Evolutionary conservation across 2,329 filamentous ascomycete species (phyloP), one percentile per base, ranked within the genome.

Genomic region (Microcyclospora tardicrescens): DNA sequence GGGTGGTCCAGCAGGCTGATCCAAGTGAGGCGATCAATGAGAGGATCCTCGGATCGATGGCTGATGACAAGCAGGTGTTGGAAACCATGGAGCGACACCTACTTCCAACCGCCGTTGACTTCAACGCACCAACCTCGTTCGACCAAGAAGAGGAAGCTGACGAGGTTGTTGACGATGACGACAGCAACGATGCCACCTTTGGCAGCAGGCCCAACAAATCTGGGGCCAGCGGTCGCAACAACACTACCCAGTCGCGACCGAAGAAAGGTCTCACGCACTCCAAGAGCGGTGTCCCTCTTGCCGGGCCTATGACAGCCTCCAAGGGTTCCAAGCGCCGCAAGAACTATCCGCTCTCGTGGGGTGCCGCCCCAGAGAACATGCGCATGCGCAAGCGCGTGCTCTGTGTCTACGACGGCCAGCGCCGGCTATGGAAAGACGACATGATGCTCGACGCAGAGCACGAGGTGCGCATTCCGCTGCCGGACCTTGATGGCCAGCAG

Each of bases 371-470:
- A 54, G 82, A 84, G 54, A 86, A 91, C 67, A 94, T 96, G 84
- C 93, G 83, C 57, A 93, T 93, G 77, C 95, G 93, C 76, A 95
- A 95, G 75, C 83, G 91, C 19, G 85, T 95, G 39, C 71, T 96
- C 54, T 85, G 85, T 47, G 84, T 93, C 14, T 98, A 93, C 54
- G 86, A 96, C 56, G 91, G 91, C 1, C 73, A 73, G 12, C 78
- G 87, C 38, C 79, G 89, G 32, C 72, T 98, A 36, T 91, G 84
- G 74, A 96, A 96, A 68, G 91, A 98, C 58, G 91, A 98, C 64
- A 91, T 96, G 85, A 93, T 95, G 86, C 78, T 98, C 36, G 85
- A 87, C 51, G 86, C 83, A 12, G 86, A 94, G 52, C 87, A 91
- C 55, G 91, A 98, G 64, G 85, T 96, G 29, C 84, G 89, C 55